A percentile compares a stretch with the other conserved stretches of the same genome.
phyloP scores from a whole-genome alignment of 768 basidiomycete genomes.

The Panus rudis region DNA sequence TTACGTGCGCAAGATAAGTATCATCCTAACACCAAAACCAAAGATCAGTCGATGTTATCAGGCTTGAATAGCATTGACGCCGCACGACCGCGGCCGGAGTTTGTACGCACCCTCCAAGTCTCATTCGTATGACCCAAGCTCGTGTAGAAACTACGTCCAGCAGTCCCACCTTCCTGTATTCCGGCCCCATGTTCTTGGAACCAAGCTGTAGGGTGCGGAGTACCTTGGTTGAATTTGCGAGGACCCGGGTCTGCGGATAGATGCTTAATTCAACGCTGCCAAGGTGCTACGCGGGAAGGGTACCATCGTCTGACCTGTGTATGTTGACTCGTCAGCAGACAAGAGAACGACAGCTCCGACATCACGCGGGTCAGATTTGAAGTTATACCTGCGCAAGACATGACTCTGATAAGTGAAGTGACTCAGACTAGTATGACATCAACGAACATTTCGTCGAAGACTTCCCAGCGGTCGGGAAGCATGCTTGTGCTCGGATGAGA shows the following conservation, averaged over 20 bases:
- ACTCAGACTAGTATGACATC: slow-evolving; percentile 2
- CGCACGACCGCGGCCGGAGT: too few species aligned
- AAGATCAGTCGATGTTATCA: not conserved
- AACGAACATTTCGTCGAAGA: slow-evolving; percentile 32
- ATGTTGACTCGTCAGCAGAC: slow-evolving; percentile 38
- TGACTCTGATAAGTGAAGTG: not conserved
- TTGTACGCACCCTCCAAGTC: slow-evolving; percentile 58
- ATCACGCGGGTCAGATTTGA: slow-evolving; percentile 38
- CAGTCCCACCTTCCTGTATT: slow-evolving; percentile 36
- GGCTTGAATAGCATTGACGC: too few species aligned
- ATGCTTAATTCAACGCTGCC: slow-evolving; percentile 11
- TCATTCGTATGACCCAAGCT: slow-evolving; percentile 72
- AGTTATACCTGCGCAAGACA: slow-evolving; percentile 37
- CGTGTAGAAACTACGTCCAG: slow-evolving; percentile 82
- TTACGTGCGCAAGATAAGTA: slow-evolving; percentile 64
- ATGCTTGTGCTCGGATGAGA: slow-evolving; percentile 38
- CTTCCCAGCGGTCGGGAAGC: slow-evolving; percentile 27
- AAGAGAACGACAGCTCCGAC: slow-evolving; percentile 39
- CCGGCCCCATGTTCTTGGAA: slow-evolving; percentile 74
- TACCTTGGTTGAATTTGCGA: slow-evolving; percentile 56
- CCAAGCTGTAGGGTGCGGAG: slow-evolving; percentile 82
- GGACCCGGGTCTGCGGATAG: slow-evolving; percentile 33
- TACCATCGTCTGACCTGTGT: slow-evolving; percentile 27
- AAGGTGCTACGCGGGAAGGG: not conserved
- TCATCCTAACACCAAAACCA: slow-evolving; percentile 40